Base-by-base conservation (phyloP, 2,329 filamentous ascomycete species). In the Neonectria hederae region DNA sequence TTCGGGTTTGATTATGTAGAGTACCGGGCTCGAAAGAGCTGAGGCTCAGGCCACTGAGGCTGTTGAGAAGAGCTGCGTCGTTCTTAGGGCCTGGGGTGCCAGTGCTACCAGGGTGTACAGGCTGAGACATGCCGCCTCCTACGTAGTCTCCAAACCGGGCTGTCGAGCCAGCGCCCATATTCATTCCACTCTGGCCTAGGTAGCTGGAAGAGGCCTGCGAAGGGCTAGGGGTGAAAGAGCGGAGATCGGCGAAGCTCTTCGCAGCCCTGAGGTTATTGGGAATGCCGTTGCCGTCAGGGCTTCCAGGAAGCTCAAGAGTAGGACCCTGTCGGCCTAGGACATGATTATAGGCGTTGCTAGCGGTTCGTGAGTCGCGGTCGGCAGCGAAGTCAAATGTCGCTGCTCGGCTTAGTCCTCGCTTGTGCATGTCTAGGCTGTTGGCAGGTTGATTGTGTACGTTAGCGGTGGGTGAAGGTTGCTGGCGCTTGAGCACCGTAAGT, bases 351-450 rank as follows among this genome's bases (percentile, higher is more conserved):
- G 91, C 91, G 69, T 87, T 89, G 53, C 84, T 85, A 21, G 89
- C 90, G 32, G 82, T 83, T 21, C 86, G 81, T 22, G 91, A 90
- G 66, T 91, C 91, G 58, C 92, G 87, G 55, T 92, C 89, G 67
- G 94, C 91, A 69, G 92, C 94, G 79, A 98, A 98, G 79, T 98
- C 96, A 70, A 97, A 97, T 2, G 96, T 98, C n/a, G 96, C 96
- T 17, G 96, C 94, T 67, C 96, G 91, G 81, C 94, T 97, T 38
- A 99, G 83, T 5, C 91, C 92, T 65, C 95, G 92, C 70, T 95
- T 90, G 72, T 93, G 90, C 60, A 92, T 89, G 68, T 97, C 93
- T 54, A 89, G 83, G 22, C 89, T 88, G 63, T 92, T 90, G 61
- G 89, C 89, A 1, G 87, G 84, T 22, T 81, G 67, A 77, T 83